Percentiles rank a stretch among this genome's conserved stretches.
These are phyloP conservation scores for Pichia nakasei DNA, from an alignment of 805 yeast genomes.

Conservation along the genomic window DNA sequence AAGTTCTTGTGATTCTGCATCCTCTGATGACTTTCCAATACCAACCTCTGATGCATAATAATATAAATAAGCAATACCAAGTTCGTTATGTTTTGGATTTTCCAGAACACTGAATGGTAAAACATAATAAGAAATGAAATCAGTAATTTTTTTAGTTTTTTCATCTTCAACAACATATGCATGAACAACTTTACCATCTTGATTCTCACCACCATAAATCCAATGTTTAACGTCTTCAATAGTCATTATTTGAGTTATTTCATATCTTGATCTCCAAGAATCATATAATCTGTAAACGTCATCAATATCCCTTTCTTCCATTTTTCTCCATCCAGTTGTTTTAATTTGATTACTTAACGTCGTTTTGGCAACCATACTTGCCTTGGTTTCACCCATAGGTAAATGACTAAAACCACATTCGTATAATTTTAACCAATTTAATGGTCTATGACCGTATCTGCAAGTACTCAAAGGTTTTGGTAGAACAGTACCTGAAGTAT, in stretches of 20 bases:
- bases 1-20: constrained; percentile 14
- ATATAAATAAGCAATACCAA: constrained; percentile 82
- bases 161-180: constrained; percentile 64
- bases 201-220: constrained; percentile 47
- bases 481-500: constrained; percentile 84
- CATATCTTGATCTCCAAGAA: constrained; percentile 60
- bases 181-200: constrained; percentile 45
- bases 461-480: constrained; percentile 90
- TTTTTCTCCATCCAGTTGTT: constrained; percentile 47
- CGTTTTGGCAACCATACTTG: constrained; percentile 55
- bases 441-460: constrained; percentile 87
- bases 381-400: constrained; percentile 61
- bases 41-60: constrained; percentile 79
- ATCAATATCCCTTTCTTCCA: constrained; percentile 53
- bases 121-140: constrained; percentile 82
- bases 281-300: constrained; percentile 51
- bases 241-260: constrained; percentile 58
- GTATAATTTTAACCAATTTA: constrained; percentile 82
- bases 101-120: constrained; percentile 79
- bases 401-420: constrained; percentile 86
- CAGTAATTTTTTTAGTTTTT: constrained; percentile 62
- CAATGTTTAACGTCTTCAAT: constrained; percentile 71
- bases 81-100: constrained; percentile 49
- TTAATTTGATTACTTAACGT: constrained; percentile 45
- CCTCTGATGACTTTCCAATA: constrained; percentile 26